phyloP scores from a whole-genome alignment of 75 land plant genomes.

The Ceratopteris richardii region DNA sequence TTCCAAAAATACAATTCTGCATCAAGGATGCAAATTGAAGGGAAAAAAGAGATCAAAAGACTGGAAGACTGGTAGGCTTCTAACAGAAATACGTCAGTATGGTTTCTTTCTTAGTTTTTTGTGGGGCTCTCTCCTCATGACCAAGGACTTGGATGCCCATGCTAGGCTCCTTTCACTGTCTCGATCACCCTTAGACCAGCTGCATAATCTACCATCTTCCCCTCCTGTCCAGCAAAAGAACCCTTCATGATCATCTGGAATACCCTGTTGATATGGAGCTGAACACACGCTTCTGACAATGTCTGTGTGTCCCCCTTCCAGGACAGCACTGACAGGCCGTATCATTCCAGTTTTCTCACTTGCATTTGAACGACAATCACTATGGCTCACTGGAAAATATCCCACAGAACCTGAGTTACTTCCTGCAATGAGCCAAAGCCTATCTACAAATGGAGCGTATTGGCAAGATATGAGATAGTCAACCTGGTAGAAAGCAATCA shows the following conservation, averaged over 20 bases:
- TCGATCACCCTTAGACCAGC: constrained; percentile 60
- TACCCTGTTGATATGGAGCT: constrained; percentile 10
- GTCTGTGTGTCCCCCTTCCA: constrained; percentile 77
- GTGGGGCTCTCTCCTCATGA: constrained; percentile 21
- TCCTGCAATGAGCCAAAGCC: constrained; percentile 83
- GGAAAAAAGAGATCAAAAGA: too few species aligned
- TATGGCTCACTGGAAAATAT: constrained; percentile 60
- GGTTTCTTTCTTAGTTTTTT: constrained; percentile 1
- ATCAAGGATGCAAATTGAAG: too few species aligned
- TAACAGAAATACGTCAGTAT: background rate
- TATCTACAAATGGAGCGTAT: constrained; percentile 40
- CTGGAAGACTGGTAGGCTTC: too few species aligned
- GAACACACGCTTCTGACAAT: constrained; percentile 70
- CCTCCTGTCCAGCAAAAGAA: constrained; percentile 97
- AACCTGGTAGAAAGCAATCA: constrained; percentile 46
- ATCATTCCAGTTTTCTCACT: constrained; percentile 25
- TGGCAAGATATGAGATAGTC: constrained; percentile 92
- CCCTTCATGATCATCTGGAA: constrained; percentile 13
- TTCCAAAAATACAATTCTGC: too few species aligned
- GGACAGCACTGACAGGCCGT: constrained; percentile 59
- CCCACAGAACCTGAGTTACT: constrained; percentile 73
- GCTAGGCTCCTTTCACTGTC: constrained; percentile 33
- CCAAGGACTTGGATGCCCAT: constrained; percentile 64
- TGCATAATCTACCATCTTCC: constrained; percentile 91
- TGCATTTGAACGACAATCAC: background rate